Evolutionary conservation across 2,329 filamentous ascomycete genomes (phyloP).

Genomic region (Pestalotiopsis sp.): DNA sequence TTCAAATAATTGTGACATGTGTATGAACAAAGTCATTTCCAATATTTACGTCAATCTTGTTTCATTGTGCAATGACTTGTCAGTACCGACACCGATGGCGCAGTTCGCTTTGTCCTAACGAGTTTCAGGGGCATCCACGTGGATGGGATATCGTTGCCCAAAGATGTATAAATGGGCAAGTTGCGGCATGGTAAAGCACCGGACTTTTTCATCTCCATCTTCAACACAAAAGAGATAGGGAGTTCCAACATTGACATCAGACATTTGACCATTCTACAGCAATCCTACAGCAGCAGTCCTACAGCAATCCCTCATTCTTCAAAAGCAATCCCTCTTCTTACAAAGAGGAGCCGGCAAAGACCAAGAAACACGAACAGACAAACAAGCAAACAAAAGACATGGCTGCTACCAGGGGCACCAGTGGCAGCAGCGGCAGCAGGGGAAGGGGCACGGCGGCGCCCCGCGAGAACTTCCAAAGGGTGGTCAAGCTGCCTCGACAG

Average conservation of each 20-base stretch:
- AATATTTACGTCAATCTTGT: not conserved
- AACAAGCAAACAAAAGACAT: not conserved
- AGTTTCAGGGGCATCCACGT: too few relatives aligned
- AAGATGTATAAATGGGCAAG: not conserved
- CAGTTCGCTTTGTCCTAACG: too few relatives aligned
- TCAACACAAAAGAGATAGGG: not conserved
- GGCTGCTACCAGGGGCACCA: not conserved
- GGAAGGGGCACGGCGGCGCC: not conserved
- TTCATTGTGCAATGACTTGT: too few relatives aligned
- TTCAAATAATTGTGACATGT: not conserved
- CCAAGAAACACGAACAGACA: not conserved
- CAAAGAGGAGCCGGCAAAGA: not conserved
- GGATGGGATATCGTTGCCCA: not conserved
- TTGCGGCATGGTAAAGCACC: not conserved
- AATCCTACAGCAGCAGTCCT: too few relatives aligned
- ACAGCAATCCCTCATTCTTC: too few relatives aligned
- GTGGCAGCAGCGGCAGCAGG: not conserved
- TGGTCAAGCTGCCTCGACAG: not conserved
- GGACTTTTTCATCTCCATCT: not conserved
- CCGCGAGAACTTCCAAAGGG: not conserved
- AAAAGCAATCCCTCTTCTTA: too few relatives aligned
- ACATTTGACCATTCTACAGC: not conserved
- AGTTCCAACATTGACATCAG: not conserved
- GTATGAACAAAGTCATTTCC: not conserved
- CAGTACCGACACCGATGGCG: too few relatives aligned